These are phyloP conservation scores for Lecanicillium sp. DNA, from an alignment of 2,329 filamentous ascomycete species.

Conservation along the genomic window DNA sequence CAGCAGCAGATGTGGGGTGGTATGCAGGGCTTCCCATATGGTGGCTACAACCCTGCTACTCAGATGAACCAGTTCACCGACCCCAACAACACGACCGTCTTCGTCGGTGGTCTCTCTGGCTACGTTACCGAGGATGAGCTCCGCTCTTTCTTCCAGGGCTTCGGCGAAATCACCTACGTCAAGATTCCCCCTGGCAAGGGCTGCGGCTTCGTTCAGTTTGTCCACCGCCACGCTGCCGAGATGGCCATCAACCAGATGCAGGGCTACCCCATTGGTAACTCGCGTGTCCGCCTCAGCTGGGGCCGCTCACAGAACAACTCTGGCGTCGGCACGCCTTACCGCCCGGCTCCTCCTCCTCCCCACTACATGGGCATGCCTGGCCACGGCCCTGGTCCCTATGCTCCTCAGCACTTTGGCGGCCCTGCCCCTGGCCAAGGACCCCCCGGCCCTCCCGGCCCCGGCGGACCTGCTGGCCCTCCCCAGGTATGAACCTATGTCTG, in stretches of 20 bases:
- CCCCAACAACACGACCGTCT: conserved; percentile 98
- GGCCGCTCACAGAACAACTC: conserved; percentile 99
- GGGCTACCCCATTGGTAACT: conserved; percentile 98
- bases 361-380: conserved; percentile 45
- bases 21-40: conserved; percentile 29
- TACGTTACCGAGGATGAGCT: conserved; percentile 99
- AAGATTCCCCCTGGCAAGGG: conserved; percentile 99
- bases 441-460: conserved; percentile 29
- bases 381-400: conserved; percentile 36
- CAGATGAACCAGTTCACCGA: conserved; percentile 99
- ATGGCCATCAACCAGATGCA: conserved; percentile 99
- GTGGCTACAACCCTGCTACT: conserved; percentile 40
- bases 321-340: conserved; percentile 93
- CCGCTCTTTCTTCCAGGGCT: conserved; percentile 99
- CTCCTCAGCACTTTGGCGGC: conserved; percentile 39
- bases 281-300: conserved; percentile 94
- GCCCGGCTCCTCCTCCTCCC: conserved; percentile 69
- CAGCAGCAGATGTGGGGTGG: conserved; percentile 37
- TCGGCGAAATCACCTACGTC: conserved; percentile 98
- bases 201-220: conserved; percentile 97
- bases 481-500: conserved; percentile 23
- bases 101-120: conserved; percentile 91
- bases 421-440: conserved; percentile 34
- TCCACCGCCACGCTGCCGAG: conserved; percentile 95
- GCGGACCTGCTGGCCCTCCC: conserved; percentile 29